phyloP scores from a whole-genome alignment of 2,329 filamentous ascomycete species.

The Atkinsonella texensis region DNA sequence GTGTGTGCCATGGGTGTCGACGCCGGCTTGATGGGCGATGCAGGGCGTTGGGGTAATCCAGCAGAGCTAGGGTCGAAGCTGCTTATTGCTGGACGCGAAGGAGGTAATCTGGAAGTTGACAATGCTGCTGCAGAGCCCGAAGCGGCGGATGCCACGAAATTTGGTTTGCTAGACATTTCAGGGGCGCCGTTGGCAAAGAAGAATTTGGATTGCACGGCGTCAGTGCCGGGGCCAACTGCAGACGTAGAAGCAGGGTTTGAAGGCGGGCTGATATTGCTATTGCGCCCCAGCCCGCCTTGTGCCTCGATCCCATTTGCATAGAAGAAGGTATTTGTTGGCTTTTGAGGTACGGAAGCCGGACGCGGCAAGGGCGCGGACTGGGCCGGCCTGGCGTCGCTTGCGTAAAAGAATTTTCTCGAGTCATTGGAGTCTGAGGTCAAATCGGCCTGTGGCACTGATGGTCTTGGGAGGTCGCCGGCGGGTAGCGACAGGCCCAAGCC shows the following conservation, averaged over 20 bases:
- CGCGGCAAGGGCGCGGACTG: constrained; percentile 25
- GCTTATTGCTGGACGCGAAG: constrained; percentile 26
- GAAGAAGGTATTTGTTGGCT: constrained; percentile 37
- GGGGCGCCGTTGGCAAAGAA: constrained; percentile 61
- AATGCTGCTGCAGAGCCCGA: constrained; percentile 37
- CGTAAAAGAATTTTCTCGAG: constrained; percentile 74
- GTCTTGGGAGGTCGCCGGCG: constrained; percentile 17
- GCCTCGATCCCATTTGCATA: constrained; percentile 40
- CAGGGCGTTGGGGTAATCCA: constrained; percentile 27
- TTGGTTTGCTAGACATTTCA: constrained; percentile 28
- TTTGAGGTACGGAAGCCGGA: constrained; percentile 29
- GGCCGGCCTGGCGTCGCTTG: constrained; percentile 55
- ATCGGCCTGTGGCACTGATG: constrained; percentile 13
- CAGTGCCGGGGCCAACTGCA: constrained; percentile 21
- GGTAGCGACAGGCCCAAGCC: constrained; percentile 23
- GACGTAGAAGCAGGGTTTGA: constrained; percentile 21
- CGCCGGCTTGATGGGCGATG: constrained; percentile 37
- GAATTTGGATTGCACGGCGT: constrained; percentile 48
- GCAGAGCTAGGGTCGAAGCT: constrained; percentile 13
- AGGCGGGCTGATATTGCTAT: constrained; percentile 19
- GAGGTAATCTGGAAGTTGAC: constrained; percentile 29
- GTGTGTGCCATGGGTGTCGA: constrained; percentile 12
- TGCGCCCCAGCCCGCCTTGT: constrained; percentile 21
- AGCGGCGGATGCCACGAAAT: constrained; percentile 23
- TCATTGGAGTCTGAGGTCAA: constrained; percentile 16